These are phyloP conservation scores for Coffea eugenioides DNA, from an alignment of 257 asterid species.

Conservation along the genomic window DNA sequence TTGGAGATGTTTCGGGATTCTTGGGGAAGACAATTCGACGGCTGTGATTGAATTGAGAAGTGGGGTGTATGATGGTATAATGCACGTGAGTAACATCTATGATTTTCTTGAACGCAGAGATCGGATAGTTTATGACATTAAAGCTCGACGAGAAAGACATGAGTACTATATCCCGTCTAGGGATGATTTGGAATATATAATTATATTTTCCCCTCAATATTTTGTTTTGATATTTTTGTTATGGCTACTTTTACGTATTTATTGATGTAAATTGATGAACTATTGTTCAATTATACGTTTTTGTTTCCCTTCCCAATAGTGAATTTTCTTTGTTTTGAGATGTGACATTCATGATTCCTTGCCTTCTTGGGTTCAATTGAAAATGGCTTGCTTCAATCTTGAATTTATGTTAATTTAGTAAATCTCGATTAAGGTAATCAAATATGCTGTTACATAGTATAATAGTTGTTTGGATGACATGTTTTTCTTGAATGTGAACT, in stretches of 20 bases:
- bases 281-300: background rate
- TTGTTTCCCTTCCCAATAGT: no score
- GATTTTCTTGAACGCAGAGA: conserved; percentile 9
- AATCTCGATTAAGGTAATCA: no score
- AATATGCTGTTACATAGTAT: no score
- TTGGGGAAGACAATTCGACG: conserved; percentile 60
- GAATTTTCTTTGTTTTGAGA: no score
- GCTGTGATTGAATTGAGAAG: conserved; percentile 43
- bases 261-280: background rate
- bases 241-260: conserved; percentile 14
- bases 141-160: background rate
- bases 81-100: conserved; percentile 61
- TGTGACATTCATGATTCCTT: no score
- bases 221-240: conserved; percentile 15
- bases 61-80: conserved; percentile 63
- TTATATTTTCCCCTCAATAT: conserved; percentile 11
- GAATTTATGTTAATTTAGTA: no score
- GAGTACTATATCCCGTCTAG: background rate
- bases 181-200: background rate
- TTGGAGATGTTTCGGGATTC: conserved; percentile 64
- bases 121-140: background rate
- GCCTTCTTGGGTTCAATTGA: no score
- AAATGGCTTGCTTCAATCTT: no score
- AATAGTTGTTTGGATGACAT: no score
- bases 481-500: no score